phyloP scores from a whole-genome alignment of 2,329 filamentous ascomycete species.

The Tolypocladium ovalisporum region DNA sequence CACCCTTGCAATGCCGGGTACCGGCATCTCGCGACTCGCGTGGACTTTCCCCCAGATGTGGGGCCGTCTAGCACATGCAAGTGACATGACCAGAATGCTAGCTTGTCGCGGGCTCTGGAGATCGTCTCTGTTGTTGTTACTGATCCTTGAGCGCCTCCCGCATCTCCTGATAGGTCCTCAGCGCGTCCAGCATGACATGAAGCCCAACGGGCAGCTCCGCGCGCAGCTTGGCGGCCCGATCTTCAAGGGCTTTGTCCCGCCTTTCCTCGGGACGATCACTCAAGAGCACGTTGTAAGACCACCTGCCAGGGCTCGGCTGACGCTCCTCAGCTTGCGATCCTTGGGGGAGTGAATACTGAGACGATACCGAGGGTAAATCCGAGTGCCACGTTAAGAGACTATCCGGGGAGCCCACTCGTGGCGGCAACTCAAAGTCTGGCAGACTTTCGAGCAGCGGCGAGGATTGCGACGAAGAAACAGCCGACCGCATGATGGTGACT shows the following conservation, averaged over 20 bases:
- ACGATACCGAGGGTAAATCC: neutral
- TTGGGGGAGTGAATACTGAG: neutral
- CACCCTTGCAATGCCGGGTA: neutral
- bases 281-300: neutral
- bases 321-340: neutral
- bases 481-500: neutral
- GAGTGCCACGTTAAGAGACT: neutral
- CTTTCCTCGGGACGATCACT: neutral
- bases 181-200: constrained; percentile 10
- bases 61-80: neutral
- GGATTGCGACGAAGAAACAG: neutral
- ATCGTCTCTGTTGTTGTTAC: too few relatives aligned
- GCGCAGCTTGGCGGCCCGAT: constrained; percentile 8
- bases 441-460: neutral
- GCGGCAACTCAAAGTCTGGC: neutral
- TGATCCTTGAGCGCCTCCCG: neutral
- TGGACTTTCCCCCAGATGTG: neutral
- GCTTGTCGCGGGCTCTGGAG: neutral
- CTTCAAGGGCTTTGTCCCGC: neutral
- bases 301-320: neutral
- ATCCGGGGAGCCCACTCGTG: neutral
- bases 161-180: constrained; percentile 6
- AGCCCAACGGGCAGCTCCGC: constrained; percentile 10
- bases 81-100: neutral
- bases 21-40: neutral